Conservation (phyloP, 129 eudicot genomes). For the Cynara cardunculus region DNA sequence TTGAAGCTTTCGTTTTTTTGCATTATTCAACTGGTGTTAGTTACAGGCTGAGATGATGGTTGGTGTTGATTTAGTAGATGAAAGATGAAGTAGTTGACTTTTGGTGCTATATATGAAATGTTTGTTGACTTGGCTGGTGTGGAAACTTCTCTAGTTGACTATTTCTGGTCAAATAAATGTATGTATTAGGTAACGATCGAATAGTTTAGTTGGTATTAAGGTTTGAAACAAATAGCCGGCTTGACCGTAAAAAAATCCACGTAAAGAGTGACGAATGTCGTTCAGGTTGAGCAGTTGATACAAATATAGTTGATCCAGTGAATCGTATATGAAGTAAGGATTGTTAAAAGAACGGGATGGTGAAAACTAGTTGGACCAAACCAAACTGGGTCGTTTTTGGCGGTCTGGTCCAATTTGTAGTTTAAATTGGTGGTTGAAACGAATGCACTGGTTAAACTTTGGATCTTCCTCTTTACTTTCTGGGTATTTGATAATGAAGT, state of each 20-base stretch:
- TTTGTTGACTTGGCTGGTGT: constrained; percentile 27
- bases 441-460: background rate
- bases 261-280: background rate
- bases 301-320: background rate
- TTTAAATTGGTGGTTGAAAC: background rate
- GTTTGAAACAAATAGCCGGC: constrained; percentile 3
- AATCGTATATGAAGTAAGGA: too few species aligned
- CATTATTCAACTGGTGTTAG: constrained; percentile 35
- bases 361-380: background rate
- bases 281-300: background rate
- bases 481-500: too few species aligned
- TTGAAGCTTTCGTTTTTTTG: constrained; percentile 22
- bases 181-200: constrained; percentile 11
- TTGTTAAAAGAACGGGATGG: background rate
- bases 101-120: constrained; percentile 14
- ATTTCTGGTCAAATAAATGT: constrained; percentile 11
- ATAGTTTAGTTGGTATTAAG: background rate
- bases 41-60: constrained; percentile 13
- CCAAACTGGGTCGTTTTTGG: background rate
- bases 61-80: constrained; percentile 17
- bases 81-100: constrained; percentile 17
- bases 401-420: background rate
- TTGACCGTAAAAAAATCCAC: background rate
- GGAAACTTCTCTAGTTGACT: constrained; percentile 21
- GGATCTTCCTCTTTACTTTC: background rate